Base-by-base conservation (phyloP, 352 stramenopile species). In the Phytophthora tubulina region DNA sequence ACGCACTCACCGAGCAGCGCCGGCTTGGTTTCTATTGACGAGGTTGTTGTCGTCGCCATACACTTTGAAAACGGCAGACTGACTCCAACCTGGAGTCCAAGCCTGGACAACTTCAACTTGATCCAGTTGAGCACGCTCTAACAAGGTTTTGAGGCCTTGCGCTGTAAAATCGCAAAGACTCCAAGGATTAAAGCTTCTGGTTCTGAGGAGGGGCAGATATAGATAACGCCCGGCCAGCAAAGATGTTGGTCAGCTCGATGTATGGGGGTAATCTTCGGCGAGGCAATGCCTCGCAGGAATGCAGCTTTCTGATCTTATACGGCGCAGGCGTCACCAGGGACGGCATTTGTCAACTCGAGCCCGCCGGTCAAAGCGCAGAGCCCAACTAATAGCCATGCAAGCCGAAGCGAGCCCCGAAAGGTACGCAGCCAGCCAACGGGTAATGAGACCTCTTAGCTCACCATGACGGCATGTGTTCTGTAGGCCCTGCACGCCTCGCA, bases 401-500 rank as follows among this genome's bases (percentile, higher is more conserved):
- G 63, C 51, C 51, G 62, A 75, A 61, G 41, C 36, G 55, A 14
- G 63, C 31, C 41, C 56, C 7, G 63, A 76, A 61, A 60, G 63
- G 69, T 72, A 68, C 13, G 49, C 39, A 44, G 17, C 17, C 27
- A 48, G 21, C 21, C 21, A 27, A 27, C 21, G 21, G 21, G 10
- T 27, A 45, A 58, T 33, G 27, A 53, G 17, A 30, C 31, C 49
- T 51, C 42, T 46, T 55, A 14, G 50, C 42, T 59, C 31, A 59
- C 42, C 45, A 14, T 49, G 6, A 10, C 33, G 35, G 30, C 41
- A 11, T 64, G 6, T 52, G 14, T 52, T 55, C 9, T 59, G 27
- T 54, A 93, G 84, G 51, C 82, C 84, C 2, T 93, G 84, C 69
- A 93, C 80, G 13, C 84, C 84, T 11, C 76, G 80, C 30, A 91